Evolutionary conservation across 2,329 filamentous ascomycete genomes (phyloP).

Genomic region (Madurella fahalii): DNA sequence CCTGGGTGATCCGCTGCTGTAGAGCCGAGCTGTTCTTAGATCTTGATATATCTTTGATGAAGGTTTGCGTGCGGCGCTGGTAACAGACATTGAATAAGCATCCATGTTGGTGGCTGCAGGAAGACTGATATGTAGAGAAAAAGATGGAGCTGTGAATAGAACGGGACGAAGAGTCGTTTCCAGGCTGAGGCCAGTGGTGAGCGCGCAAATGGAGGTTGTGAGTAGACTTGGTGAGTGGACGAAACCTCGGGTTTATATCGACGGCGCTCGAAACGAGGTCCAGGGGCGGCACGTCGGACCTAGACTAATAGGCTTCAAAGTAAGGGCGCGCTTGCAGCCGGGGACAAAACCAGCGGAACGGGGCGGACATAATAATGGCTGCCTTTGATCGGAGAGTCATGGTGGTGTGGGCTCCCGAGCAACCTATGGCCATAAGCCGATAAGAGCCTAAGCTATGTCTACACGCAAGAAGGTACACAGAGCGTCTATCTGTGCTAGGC

Average conservation of each 20-base stretch:
- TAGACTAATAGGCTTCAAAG: too few relatives aligned
- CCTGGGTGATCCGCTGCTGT: conserved; percentile 5
- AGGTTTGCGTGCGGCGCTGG: conserved; percentile 18
- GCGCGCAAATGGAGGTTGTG: not conserved
- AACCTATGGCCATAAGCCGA: not conserved
- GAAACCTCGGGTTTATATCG: too few relatives aligned
- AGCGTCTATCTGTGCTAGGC: not conserved
- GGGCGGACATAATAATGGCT: not conserved
- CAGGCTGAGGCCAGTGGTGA: not conserved
- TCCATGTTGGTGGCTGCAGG: conserved; percentile 20
- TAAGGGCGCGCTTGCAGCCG: not conserved
- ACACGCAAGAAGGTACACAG: not conserved
- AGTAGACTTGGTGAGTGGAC: too few relatives aligned
- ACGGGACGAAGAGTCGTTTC: not conserved
- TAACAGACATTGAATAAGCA: conserved; percentile 27
- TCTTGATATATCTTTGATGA: conserved; percentile 26
- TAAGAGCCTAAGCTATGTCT: not conserved
- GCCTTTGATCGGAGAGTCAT: not conserved
- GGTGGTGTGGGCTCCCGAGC: not conserved
- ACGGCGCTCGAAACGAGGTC: too few relatives aligned
- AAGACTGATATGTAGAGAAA: not conserved
- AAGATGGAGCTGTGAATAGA: not conserved
- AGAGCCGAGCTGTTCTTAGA: conserved; percentile 12
- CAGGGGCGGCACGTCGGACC: not conserved
- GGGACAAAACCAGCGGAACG: not conserved